phyloP scores from a whole-genome alignment of 1,139 yeast species.

The Zhuliangozyma blackwelliae region DNA sequence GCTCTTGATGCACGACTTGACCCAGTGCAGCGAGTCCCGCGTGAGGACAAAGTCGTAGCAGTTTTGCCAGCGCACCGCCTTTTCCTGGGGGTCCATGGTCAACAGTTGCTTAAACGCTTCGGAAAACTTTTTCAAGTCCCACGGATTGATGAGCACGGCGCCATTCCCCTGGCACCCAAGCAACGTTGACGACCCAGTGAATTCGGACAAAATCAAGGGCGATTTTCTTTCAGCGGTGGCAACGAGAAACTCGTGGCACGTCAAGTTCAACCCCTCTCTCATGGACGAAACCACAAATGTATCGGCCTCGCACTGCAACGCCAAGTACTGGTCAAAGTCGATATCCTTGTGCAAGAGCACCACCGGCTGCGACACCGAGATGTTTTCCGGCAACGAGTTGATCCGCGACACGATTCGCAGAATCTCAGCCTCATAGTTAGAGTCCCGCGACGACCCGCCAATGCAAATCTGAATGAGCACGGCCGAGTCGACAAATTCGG shows the following conservation, averaged over 20 bases:
- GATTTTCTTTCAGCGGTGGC: constrained; percentile 72
- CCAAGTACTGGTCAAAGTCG: constrained; percentile 84
- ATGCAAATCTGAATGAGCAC: constrained; percentile 82
- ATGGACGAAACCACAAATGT: constrained; percentile 82
- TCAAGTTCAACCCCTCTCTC: constrained; percentile 94
- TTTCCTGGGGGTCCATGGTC: constrained; percentile 59
- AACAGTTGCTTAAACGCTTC: constrained; percentile 58
- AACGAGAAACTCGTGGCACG: constrained; percentile 89
- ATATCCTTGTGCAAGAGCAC: constrained; percentile 84
- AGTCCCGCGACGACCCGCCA: constrained; percentile 46
- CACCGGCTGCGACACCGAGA: constrained; percentile 80
- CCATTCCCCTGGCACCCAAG: constrained; percentile 51
- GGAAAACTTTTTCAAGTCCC: constrained; percentile 73
- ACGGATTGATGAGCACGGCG: constrained; percentile 82
- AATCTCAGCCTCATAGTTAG: constrained; percentile 65
- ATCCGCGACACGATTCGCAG: constrained; percentile 80
- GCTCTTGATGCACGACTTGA: constrained; percentile 49
- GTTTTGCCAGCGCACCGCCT: constrained; percentile 55
- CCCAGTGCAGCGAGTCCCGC: constrained; percentile 78
- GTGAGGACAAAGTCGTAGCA: constrained; percentile 55
- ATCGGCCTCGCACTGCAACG: constrained; percentile 81
- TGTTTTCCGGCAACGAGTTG: constrained; percentile 68
- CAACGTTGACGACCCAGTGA: constrained; percentile 88
- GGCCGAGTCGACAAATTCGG: constrained; percentile 63
- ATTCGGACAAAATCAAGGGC: constrained; percentile 84